A percentile compares a stretch with the other conserved stretches of the same genome.
phyloP scores from a whole-genome alignment of 768 basidiomycete species.

The Leccinum ochraceum region DNA sequence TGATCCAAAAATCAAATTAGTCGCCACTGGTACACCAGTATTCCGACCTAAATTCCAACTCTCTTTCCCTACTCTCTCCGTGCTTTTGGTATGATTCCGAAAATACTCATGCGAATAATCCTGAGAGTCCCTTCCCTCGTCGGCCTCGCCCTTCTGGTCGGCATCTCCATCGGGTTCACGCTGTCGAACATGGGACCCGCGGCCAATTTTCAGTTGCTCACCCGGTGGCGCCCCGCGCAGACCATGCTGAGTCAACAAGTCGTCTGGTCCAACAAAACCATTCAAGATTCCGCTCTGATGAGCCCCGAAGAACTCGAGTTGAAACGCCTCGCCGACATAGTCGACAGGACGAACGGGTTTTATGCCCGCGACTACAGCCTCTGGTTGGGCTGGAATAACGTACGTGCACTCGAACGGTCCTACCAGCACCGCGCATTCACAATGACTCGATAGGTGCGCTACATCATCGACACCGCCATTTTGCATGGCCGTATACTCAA shows the following conservation, averaged over 20 bases:
- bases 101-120: conserved; percentile 8
- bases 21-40: not conserved
- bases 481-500: conserved; percentile 45
- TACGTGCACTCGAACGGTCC: conserved; percentile 11
- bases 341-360: conserved; percentile 43
- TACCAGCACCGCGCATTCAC: not conserved
- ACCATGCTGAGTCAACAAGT: conserved; percentile 14
- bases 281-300: not conserved
- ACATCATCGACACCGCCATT: conserved; percentile 48
- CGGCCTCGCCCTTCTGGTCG: conserved; percentile 24
- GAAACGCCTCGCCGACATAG: conserved; percentile 35
- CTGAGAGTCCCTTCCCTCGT: conserved; percentile 17
- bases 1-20: not conserved
- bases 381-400: conserved; percentile 54
- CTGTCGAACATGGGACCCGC: conserved; percentile 19
- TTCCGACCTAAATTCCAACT: not conserved
- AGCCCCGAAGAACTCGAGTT: conserved; percentile 23
- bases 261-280: conserved; percentile 14
- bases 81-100: not conserved
- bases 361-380: conserved; percentile 48
- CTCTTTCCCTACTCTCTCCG: not conserved
- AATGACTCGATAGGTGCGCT: conserved; percentile 41
- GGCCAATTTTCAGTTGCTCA: conserved; percentile 18
- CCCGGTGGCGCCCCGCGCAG: conserved; percentile 16
- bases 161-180: conserved; percentile 30